Conservation (phyloP, 2,329 filamentous ascomycete species). For the Neonectria neomacrospora region DNA sequence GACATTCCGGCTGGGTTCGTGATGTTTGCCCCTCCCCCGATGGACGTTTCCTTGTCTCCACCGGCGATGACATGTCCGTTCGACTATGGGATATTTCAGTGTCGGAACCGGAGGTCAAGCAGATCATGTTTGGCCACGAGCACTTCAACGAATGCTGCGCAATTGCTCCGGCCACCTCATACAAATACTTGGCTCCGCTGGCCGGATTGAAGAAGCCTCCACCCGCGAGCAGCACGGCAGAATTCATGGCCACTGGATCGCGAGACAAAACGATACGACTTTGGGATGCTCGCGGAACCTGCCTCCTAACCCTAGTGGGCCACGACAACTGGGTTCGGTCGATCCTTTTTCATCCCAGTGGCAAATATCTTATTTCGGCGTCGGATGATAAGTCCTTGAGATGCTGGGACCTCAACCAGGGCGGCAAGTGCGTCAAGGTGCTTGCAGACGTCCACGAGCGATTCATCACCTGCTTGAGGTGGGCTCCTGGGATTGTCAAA, state of each 20-base stretch:
- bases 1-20: slow-evolving; percentile 91
- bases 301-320: slow-evolving; percentile 84
- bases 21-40: slow-evolving; percentile 86
- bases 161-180: slow-evolving; percentile 82
- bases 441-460: slow-evolving; percentile 81
- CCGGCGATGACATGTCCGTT: slow-evolving; percentile 83
- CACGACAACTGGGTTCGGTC: slow-evolving; percentile 96
- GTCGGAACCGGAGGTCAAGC: slow-evolving; percentile 73
- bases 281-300: slow-evolving; percentile 86
- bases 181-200: slow-evolving; percentile 78
- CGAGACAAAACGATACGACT: slow-evolving; percentile 91
- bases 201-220: slow-evolving; percentile 88
- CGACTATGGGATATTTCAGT: slow-evolving; percentile 86
- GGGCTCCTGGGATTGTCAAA: slow-evolving; percentile 71
- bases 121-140: slow-evolving; percentile 86
- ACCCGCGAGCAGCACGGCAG: slow-evolving; percentile 76
- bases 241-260: slow-evolving; percentile 90
- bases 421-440: slow-evolving; percentile 88
- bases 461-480: slow-evolving; percentile 87
- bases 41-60: slow-evolving; percentile 84
- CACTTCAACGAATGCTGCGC: slow-evolving; percentile 88
- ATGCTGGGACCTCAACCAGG: slow-evolving; percentile 93
- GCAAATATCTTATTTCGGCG: slow-evolving; percentile 87
- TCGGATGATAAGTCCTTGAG: slow-evolving; percentile 91
- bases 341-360: slow-evolving; percentile 89